Evolutionary conservation across 192 early-diverging fungal species (phyloP), one percentile per base, ranked within the genome.

Genomic region (Spizellomyces punctatus): DNA sequence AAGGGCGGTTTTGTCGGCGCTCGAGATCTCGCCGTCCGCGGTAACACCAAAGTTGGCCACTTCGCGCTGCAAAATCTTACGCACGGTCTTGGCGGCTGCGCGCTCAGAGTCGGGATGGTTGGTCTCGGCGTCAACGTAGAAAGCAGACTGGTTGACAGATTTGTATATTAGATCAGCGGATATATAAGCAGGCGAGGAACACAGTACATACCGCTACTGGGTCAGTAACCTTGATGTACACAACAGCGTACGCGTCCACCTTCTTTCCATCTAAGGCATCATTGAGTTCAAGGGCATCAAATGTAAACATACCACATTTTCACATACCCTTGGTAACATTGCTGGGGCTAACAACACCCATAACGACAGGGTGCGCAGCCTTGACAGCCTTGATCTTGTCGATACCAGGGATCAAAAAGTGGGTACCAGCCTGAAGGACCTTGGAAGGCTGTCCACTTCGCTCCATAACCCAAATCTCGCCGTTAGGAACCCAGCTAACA

Each of bases 81-180:
- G 76, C 27, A 82, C 73, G 44, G 76, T 57, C 72, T 81, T 82
- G 62, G 84, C 84, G 63, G 81, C 81, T 22, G 81, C 78, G 47
- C 81, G 79, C 75, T 85, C 84, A 76, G 81, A 82, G 74, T 85
- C 84, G 58, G 55, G 59, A 61, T 73, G 67, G 79, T 82, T 82
- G 67, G 73, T 83, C 64, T 85, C 79, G 46, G 81, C 73, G 69
- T 83, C 81, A 47, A 81, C 67, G 69, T 76, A 85, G 64, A 74
- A 64, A 10, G 84, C 81, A 76, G 84, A 85, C 76, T 82, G 44
- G 43, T 36, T 42, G 8, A 44, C 62, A 36, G 27, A 36, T 36
- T 36, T 3, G 27, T 36, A 2, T 36, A 36, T 36, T 36, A 36
- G 27, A 36, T 36, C 27, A 36, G 1, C 27, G 0, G 27, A 36